Evolutionary conservation across 2,329 filamentous ascomycete genomes (phyloP).

Genomic region (Paracoccidioides brasiliensis): DNA sequence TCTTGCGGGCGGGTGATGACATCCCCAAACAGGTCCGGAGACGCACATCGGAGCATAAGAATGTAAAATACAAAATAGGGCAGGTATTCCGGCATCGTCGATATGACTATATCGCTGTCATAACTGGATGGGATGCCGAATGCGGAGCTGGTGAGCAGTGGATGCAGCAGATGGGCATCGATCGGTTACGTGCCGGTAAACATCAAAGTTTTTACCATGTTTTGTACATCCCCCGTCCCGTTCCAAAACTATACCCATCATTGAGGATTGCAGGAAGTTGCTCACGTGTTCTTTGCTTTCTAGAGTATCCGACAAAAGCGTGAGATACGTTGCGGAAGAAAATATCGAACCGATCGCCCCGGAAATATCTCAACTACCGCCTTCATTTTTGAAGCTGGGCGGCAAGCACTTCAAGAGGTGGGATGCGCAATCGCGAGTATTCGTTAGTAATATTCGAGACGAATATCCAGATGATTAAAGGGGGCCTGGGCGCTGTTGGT

Average conservation of each 20-base stretch:
- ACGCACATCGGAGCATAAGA: conserved; percentile 23
- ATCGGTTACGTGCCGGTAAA: conserved; percentile 44
- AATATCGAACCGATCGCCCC: conserved; percentile 55
- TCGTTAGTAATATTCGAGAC: conserved; percentile 72
- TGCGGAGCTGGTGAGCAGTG: conserved; percentile 48
- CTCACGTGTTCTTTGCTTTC: conserved; percentile 11
- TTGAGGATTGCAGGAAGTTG: conserved; percentile 5
- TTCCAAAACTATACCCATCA: conserved; percentile 3
- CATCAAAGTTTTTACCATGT: conserved; percentile 72
- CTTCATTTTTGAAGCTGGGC: conserved; percentile 49
- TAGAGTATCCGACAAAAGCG: conserved; percentile 53
- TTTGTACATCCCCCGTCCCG: conserved; percentile 48
- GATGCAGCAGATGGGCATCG: conserved; percentile 52
- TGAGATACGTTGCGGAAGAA: conserved; percentile 66
- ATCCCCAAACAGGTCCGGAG: conserved; percentile 38
- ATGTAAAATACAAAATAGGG: conserved; percentile 57
- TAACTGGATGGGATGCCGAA: conserved; percentile 71
- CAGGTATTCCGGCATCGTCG: conserved; percentile 71
- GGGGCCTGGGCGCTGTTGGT: background rate
- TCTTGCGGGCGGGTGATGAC: conserved; percentile 44
- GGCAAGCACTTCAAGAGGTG: conserved; percentile 85
- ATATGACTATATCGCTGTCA: conserved; percentile 66
- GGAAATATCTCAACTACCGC: conserved; percentile 39
- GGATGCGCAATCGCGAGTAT: conserved; percentile 51
- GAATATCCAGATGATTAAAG: conserved; percentile 72